These are phyloP conservation scores for Hevea brasiliensis DNA, from an alignment of 345 rosid species.

Conservation along the genomic window DNA sequence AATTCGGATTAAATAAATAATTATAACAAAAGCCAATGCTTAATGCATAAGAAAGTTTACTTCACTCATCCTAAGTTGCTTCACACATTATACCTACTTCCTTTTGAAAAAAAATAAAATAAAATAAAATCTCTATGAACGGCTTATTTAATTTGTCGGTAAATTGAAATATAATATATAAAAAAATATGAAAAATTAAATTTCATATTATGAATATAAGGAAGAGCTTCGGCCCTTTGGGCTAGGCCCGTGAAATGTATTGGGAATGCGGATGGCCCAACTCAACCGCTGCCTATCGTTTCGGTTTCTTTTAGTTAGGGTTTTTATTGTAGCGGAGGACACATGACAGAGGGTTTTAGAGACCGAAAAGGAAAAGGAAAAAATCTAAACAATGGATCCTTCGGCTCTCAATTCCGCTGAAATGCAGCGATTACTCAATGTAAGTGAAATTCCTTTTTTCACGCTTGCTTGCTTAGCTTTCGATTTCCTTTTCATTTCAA, in stretches of 20 bases:
- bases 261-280: not conserved
- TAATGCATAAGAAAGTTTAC: constrained; percentile 18
- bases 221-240: not conserved
- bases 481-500: not conserved
- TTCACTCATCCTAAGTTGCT: not conserved
- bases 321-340: constrained; percentile 9
- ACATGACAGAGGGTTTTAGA: constrained; percentile 9
- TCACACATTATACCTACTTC: no score
- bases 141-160: no score
- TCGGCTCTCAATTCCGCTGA: constrained; percentile 42
- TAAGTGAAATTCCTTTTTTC: constrained; percentile 27
- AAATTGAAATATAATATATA: no score
- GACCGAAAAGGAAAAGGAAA: not conserved
- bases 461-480: not conserved
- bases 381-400: constrained; percentile 38
- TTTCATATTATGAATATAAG: no score
- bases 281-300: not conserved
- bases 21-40: constrained; percentile 12
- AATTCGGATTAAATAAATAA: not conserved
- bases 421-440: constrained; percentile 57
- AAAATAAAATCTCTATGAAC: no score
- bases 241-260: not conserved
- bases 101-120: no score
- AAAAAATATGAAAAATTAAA: no score
- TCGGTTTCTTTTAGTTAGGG: constrained; percentile 14